These are phyloP conservation scores for Cladosporium oxysporum DNA, from an alignment of 2,329 filamentous ascomycete species.

Conservation along the genomic window DNA sequence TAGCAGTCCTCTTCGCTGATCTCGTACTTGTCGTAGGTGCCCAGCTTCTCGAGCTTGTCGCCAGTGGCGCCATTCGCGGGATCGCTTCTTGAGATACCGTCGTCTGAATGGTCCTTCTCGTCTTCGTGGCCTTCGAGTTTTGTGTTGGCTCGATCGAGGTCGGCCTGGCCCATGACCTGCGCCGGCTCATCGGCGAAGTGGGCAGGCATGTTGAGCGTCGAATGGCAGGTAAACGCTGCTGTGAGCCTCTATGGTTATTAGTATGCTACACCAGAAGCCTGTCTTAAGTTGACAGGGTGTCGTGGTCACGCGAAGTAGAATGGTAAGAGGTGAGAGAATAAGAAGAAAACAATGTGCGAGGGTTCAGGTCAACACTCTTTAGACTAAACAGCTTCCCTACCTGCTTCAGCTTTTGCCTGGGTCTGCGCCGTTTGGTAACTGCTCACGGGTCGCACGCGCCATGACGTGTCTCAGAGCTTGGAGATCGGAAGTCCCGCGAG, in stretches of 20 bases:
- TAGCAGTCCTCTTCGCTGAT: slow-evolving; percentile 54
- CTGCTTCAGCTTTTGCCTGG: slow-evolving; percentile 4
- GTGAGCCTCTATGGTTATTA: neutral
- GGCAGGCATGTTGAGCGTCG: slow-evolving; percentile 22
- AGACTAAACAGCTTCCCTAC: slow-evolving; percentile 7
- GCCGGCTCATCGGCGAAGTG: slow-evolving; percentile 34
- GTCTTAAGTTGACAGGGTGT: neutral
- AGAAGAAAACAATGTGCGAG: slow-evolving; percentile 7
- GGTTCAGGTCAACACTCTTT: neutral
- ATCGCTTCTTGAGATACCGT: slow-evolving; percentile 21
- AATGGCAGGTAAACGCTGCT: slow-evolving; percentile 4
- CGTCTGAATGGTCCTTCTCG: slow-evolving; percentile 25
- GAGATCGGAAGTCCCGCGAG: slow-evolving; percentile 15
- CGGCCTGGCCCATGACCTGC: slow-evolving; percentile 32
- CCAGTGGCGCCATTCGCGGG: slow-evolving; percentile 21
- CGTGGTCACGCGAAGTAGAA: neutral
- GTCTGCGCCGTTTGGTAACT: slow-evolving; percentile 1
- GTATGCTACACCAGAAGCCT: neutral
- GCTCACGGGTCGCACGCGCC: slow-evolving; percentile 14
- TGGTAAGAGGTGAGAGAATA: neutral
- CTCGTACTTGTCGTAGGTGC: slow-evolving; percentile 48
- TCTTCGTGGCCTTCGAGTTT: slow-evolving; percentile 30
- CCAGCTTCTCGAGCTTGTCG: slow-evolving; percentile 33
- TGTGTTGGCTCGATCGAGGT: slow-evolving; percentile 32
- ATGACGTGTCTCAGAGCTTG: slow-evolving; percentile 18